These are phyloP conservation scores for Colletotrichum cereale DNA, from an alignment of 2,329 filamentous ascomycete genomes.

Conservation along the genomic window DNA sequence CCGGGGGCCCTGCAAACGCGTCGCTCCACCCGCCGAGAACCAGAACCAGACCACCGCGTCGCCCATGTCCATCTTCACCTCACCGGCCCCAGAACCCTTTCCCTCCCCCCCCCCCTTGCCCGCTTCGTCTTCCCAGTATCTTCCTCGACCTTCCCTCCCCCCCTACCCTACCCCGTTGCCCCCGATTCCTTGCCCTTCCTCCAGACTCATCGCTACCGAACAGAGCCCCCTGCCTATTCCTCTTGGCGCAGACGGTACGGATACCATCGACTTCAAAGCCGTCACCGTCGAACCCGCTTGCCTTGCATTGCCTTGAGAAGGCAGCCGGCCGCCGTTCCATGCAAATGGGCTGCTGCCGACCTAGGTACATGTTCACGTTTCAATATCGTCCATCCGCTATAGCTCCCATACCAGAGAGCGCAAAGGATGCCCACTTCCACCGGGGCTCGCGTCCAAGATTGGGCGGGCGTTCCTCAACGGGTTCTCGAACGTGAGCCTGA, in stretches of 20 bases:
- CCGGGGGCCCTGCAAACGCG: slow-evolving; percentile 20
- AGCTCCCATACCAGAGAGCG: background rate
- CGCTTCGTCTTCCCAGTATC: background rate
- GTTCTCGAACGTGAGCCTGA: background rate
- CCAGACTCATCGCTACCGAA: background rate
- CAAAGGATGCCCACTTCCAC: slow-evolving; percentile 8
- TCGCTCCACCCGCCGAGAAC: slow-evolving; percentile 23
- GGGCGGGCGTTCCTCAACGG: background rate
- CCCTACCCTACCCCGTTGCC: background rate
- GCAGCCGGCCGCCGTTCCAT: slow-evolving; percentile 18
- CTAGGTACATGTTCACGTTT: slow-evolving; percentile 17
- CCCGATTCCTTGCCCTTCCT: background rate
- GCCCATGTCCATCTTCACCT: slow-evolving; percentile 14
- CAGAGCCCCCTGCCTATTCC: slow-evolving; percentile 6
- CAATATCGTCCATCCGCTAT: slow-evolving; percentile 25
- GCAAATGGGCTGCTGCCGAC: slow-evolving; percentile 15
- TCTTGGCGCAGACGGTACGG: slow-evolving; percentile 12
- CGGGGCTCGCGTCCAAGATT: slow-evolving; percentile 17
- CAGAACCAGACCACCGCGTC: slow-evolving; percentile 25
- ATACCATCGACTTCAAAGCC: slow-evolving; percentile 16
- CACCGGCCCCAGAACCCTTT: slow-evolving; percentile 26
- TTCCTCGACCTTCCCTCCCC: background rate
- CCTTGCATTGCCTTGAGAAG: too few species aligned
- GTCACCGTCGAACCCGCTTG: slow-evolving; percentile 13
- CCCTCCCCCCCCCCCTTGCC: slow-evolving; percentile 5